Evolutionary conservation across 371 early-diverging fungal species (phyloP).

Genomic region (Syncephalastrum contaminatum): DNA sequence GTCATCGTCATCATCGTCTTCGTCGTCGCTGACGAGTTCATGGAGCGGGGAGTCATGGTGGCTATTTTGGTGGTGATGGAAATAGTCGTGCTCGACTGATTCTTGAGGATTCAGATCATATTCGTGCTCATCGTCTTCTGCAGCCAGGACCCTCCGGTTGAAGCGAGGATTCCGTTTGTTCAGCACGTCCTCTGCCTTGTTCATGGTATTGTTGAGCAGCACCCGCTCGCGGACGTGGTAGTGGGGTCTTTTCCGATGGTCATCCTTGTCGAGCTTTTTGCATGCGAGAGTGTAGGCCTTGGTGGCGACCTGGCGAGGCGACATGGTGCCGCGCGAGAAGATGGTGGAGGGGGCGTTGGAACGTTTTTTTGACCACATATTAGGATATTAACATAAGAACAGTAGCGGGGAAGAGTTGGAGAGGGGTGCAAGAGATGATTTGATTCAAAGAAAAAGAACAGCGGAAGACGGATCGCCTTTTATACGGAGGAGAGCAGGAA

Average conservation of each 20-base stretch:
- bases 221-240: slow-evolving; percentile 44
- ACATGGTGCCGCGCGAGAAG: slow-evolving; percentile 19
- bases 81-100: no score
- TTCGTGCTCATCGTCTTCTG: slow-evolving; percentile 37
- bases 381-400: slow-evolving; percentile 3
- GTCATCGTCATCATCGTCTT: no score
- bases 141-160: slow-evolving; percentile 45
- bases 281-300: slow-evolving; percentile 37
- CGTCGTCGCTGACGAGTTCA: no score
- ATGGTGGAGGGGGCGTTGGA: slow-evolving; percentile 10
- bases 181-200: slow-evolving; percentile 40
- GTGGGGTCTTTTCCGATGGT: slow-evolving; percentile 30
- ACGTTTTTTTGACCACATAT: slow-evolving; percentile 10
- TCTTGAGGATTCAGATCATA: not conserved
- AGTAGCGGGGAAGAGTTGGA: not conserved
- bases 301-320: slow-evolving; percentile 48
- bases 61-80: no score
- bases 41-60: no score
- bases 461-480: not conserved
- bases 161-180: slow-evolving; percentile 37
- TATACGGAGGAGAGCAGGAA: not conserved
- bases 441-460: not conserved
- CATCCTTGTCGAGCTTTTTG: slow-evolving; percentile 48
- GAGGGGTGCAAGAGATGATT: slow-evolving; percentile 5
- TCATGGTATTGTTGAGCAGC: slow-evolving; percentile 36